Base-by-base conservation (phyloP, 1,284 basidiomycete genomes). In the Volvariella volvacea region DNA sequence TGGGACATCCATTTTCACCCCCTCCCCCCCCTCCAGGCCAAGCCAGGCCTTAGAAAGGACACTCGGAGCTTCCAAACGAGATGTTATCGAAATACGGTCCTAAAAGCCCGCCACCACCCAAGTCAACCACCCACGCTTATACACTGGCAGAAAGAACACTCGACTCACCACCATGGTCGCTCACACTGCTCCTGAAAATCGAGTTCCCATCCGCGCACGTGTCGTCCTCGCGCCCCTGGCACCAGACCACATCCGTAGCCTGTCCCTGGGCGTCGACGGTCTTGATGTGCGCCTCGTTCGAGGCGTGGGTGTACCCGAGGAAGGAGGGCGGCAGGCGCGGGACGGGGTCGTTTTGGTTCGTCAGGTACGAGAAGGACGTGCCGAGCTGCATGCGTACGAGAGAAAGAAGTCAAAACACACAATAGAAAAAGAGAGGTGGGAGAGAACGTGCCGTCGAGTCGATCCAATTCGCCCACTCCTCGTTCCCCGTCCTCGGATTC, bases 401-500 rank as follows among this genome's bases (percentile, higher is more conserved):
- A 12, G 25, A 30, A 4, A 17, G 6, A 38, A 22, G 22, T 41
- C 16, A 12, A 28, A 12, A 12, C 25, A 12, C 25, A 28, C 25
- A 28, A 28, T 28, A 31, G 10, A 22, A 21, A 19, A n/a, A 10
- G 12, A 22, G 17, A n/a, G n/a, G 31, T 22, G 3, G 19, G 25
- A 40, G 31, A 25, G 22, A 6, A 52, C 54, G 32, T 33, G 65
- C 60, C 14, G 47, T 54, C n/a, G 49, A 39, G 51, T 72, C 69
- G 34, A 74, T 58, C 48, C 71, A 65, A 49, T 73, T 55, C 1
- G 73, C 72, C 57, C 65, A 74, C 8, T 52, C 64, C 49, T 67
- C 52, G 56, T 75, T 70, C 0, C 71, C 71, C 10, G 58, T 59
- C 12, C 73, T 60, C 2, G 72, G 72, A 12, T 68, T 59, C 3